Conservation (phyloP, 495 filamentous ascomycete genomes). For the Penicillium canescens region DNA sequence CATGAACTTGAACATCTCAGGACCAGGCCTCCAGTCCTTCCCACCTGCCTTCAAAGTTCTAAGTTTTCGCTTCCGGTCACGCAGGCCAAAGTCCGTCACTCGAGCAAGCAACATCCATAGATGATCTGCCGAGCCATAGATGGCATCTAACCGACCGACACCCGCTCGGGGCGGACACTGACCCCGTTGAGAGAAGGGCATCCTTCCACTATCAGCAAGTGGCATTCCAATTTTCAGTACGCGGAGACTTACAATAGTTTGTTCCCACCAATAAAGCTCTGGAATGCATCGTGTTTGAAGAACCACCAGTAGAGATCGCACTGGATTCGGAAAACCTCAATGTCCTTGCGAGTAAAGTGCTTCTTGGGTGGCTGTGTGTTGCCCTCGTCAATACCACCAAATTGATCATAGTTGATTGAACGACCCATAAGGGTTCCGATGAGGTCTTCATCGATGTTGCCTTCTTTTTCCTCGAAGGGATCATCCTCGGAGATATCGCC, state of each 20-base stretch:
- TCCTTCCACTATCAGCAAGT: conserved; percentile 36
- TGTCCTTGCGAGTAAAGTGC: conserved; percentile 65
- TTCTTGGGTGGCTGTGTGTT: conserved; percentile 18
- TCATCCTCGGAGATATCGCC: conserved; percentile 34
- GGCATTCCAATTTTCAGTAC: background rate
- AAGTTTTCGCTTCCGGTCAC: conserved; percentile 77
- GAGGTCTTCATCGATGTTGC: conserved; percentile 39
- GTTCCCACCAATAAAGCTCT: conserved; percentile 86
- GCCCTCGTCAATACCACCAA: conserved; percentile 40
- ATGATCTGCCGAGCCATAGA: conserved; percentile 87
- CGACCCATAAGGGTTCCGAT: conserved; percentile 47
- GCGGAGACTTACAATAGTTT: conserved; percentile 68
- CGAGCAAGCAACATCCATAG: conserved; percentile 79
- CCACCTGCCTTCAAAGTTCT: conserved; percentile 49
- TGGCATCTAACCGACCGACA: conserved; percentile 74
- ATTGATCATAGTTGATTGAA: conserved; percentile 45
- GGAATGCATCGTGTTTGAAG: conserved; percentile 87
- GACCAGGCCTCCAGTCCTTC: conserved; percentile 57
- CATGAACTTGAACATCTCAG: conserved; percentile 50
- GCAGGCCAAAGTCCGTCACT: conserved; percentile 75
- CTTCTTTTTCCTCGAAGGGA: conserved; percentile 46
- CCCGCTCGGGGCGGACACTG: conserved; percentile 83
- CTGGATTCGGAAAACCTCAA: conserved; percentile 76
- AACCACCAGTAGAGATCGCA: conserved; percentile 97
- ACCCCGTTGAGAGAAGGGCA: conserved; percentile 76